Evolutionary conservation across 768 basidiomycete species (phyloP).

Genomic region (Panaeolus papilionaceus): DNA sequence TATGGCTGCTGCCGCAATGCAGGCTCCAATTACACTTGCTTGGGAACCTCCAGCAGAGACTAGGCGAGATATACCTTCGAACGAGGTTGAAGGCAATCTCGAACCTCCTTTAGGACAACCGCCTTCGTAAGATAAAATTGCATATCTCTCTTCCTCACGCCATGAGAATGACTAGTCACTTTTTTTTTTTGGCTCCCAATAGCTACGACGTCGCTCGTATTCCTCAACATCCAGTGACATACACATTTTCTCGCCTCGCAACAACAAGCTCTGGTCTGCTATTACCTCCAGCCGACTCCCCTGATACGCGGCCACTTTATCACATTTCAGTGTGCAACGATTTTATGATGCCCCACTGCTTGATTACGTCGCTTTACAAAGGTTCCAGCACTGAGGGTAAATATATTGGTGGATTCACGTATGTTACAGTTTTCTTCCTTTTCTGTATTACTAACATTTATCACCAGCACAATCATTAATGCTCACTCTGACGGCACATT

Average conservation of each 20-base stretch:
- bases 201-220: not conserved
- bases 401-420: constrained; percentile 29
- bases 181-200: not conserved
- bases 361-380: constrained; percentile 27
- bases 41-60: too few species aligned
- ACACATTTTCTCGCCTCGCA: constrained; percentile 23
- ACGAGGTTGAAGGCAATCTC: too few species aligned
- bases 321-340: constrained; percentile 26
- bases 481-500: not conserved
- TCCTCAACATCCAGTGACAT: constrained; percentile 19
- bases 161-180: too few species aligned
- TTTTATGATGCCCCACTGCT: constrained; percentile 27
- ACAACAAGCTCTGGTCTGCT: constrained; percentile 20
- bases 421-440: not conserved
- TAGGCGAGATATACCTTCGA: too few species aligned
- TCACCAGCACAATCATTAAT: not conserved
- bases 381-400: constrained; percentile 22
- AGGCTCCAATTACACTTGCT: too few species aligned
- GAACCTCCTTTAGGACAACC: too few species aligned
- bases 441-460: not conserved
- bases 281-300: constrained; percentile 21
- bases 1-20: too few species aligned
- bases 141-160: too few species aligned
- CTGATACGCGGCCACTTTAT: constrained; percentile 26
- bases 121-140: too few species aligned